Evolutionary conservation across 108 stramenopile genomes (phyloP).

Genomic region (Conticribra guillardii): DNA sequence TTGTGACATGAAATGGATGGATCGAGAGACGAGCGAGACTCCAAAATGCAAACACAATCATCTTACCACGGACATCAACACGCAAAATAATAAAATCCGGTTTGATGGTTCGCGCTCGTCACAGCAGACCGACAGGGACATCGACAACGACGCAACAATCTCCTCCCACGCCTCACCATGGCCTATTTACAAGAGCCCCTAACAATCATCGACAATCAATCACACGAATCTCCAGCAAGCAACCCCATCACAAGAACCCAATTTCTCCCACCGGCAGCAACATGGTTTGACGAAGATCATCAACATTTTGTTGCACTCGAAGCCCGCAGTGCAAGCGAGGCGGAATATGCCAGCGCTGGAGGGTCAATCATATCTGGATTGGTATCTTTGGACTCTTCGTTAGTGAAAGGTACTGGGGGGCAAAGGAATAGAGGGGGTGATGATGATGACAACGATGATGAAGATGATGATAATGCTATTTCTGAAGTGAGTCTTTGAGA

Average conservation of each 20-base stretch:
- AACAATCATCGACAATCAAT: constrained; percentile 34
- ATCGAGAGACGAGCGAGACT: too few relatives aligned
- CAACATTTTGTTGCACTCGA: constrained; percentile 39
- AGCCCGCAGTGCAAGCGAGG: not conserved
- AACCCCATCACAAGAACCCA: not conserved
- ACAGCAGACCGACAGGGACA: too few relatives aligned
- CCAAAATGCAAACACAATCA: too few relatives aligned
- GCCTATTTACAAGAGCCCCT: constrained; percentile 34
- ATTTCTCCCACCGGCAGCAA: constrained; percentile 31
- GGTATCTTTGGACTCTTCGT: constrained; percentile 16
- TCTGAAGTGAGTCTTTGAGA: constrained; percentile 1
- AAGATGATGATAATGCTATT: constrained; percentile 4
- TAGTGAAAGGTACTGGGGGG: not conserved
- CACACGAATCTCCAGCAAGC: not conserved
- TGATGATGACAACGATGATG: not conserved
- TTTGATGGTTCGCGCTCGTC: too few relatives aligned
- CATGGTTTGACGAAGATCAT: constrained; percentile 48
- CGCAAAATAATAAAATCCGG: too few relatives aligned
- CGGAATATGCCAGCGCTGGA: not conserved
- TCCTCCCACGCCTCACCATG: too few relatives aligned
- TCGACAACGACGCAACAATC: too few relatives aligned
- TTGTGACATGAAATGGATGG: too few relatives aligned
- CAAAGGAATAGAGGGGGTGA: not conserved
- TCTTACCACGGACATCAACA: too few relatives aligned
- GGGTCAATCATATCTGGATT: not conserved